Evolutionary conservation across 2,329 filamentous ascomycete species (phyloP).

Genomic region (Aureobasidium lini): DNA sequence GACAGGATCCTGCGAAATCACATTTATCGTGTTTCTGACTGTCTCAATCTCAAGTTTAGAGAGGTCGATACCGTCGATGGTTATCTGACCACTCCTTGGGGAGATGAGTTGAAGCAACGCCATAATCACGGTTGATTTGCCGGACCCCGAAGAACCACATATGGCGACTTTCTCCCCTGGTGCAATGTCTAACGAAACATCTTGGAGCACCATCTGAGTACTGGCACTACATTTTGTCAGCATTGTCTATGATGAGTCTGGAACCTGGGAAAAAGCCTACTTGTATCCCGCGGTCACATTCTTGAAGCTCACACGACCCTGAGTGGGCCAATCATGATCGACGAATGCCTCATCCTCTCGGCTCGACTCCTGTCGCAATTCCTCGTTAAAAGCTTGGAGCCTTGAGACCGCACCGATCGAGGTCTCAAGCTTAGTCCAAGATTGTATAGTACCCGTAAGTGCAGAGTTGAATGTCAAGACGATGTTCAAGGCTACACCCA

Average conservation of each 20-base stretch:
- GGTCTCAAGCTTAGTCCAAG: conserved; percentile 53
- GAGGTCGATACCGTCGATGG: conserved; percentile 37
- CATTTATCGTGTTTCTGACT: no score
- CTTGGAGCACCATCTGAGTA: conserved; percentile 24
- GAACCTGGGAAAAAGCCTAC: neutral
- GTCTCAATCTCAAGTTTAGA: conserved; percentile 44
- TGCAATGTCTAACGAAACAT: conserved; percentile 45
- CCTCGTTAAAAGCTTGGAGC: neutral
- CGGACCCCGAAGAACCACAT: conserved; percentile 48
- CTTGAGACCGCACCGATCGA: conserved; percentile 50
- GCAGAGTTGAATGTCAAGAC: conserved; percentile 46
- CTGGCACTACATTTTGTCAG: no score
- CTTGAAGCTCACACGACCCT: neutral
- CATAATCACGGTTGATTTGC: conserved; percentile 46
- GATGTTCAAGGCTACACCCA: conserved; percentile 48
- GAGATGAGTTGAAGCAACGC: conserved; percentile 39
- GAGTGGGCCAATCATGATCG: conserved; percentile 40
- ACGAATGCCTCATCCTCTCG: conserved; percentile 45
- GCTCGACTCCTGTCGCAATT: neutral
- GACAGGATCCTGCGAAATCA: conserved; percentile 47
- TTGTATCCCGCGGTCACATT: neutral
- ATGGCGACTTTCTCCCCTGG: conserved; percentile 42
- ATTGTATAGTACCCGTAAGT: conserved; percentile 42
- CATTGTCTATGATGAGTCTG: no score
- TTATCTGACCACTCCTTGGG: conserved; percentile 12